Percentiles rank a stretch among this genome's conserved stretches.
These are phyloP conservation scores for Taiozyma sp. DNA, from an alignment of 1,139 yeast species.

Conservation along the genomic window DNA sequence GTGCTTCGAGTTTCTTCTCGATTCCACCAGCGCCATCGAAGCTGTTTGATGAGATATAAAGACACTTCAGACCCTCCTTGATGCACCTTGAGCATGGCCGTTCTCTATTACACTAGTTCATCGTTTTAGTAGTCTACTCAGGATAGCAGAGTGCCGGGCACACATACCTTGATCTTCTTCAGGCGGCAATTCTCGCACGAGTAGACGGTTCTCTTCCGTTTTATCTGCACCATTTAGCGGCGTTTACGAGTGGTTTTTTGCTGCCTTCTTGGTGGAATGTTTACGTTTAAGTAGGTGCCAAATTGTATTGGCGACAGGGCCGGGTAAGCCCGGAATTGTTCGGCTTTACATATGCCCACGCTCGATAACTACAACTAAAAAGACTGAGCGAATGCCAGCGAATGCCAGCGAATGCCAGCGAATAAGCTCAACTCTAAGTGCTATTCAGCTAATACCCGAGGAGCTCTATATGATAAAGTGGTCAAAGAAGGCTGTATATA, in stretches of 20 bases:
- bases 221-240: background rate
- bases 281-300: background rate
- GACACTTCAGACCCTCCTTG: background rate
- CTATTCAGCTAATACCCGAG: too few species aligned
- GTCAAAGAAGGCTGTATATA: too few species aligned
- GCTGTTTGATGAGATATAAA: background rate
- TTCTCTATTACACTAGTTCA: conserved; percentile 2
- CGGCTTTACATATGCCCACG: background rate
- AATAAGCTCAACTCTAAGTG: too few species aligned
- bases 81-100: conserved; percentile 1
- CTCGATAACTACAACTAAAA: too few species aligned
- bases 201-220: conserved; percentile 6
- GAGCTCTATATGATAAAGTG: too few species aligned
- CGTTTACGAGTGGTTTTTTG: background rate
- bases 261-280: background rate
- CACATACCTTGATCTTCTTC: conserved; percentile 4
- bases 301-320: background rate
- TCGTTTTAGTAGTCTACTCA: background rate
- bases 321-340: background rate
- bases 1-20: background rate
- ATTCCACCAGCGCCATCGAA: background rate
- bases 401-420: too few species aligned
- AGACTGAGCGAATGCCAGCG: too few species aligned
- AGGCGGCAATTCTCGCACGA: conserved; percentile 8
- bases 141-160: background rate